These are phyloP conservation scores for Gnaphalium uliginosum DNA, from an alignment of 129 eudicot species.

Conservation along the genomic window DNA sequence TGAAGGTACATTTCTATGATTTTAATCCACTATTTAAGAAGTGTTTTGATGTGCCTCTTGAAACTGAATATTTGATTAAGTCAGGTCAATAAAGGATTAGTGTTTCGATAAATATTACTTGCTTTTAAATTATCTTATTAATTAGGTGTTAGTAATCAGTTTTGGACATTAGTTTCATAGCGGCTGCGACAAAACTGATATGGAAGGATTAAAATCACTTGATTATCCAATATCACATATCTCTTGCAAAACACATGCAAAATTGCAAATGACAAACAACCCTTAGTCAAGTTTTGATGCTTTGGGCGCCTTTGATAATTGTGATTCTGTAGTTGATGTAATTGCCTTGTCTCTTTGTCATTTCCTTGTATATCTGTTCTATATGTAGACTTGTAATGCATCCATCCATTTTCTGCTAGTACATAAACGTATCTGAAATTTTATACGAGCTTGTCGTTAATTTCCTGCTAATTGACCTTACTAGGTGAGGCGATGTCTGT, in stretches of 20 bases:
- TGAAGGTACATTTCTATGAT: slow-evolving; percentile 49
- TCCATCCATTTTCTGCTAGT: neutral
- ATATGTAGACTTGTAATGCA: neutral
- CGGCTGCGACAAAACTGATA: neutral
- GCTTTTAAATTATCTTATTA: neutral
- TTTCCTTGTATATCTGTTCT: neutral
- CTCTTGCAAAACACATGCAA: neutral
- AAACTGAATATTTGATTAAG: neutral
- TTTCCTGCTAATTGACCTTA: slow-evolving; percentile 11
- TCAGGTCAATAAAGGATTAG: neutral
- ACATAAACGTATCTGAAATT: neutral
- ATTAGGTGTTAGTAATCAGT: neutral
- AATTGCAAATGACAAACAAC: neutral
- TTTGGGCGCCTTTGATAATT: neutral
- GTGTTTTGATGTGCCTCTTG: neutral
- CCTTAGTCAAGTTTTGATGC: slow-evolving; percentile 6
- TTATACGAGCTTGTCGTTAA: neutral
- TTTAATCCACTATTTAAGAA: neutral
- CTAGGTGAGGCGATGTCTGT: slow-evolving; percentile 85
- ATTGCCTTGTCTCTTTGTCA: slow-evolving; percentile 10
- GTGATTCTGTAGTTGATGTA: neutral
- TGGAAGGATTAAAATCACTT: neutral
- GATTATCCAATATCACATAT: neutral
- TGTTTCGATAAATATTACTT: neutral
- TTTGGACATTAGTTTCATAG: neutral